Conservation (phyloP, 2,329 filamentous ascomycete genomes). For the Neophaeococcomyces mojaviensis region DNA sequence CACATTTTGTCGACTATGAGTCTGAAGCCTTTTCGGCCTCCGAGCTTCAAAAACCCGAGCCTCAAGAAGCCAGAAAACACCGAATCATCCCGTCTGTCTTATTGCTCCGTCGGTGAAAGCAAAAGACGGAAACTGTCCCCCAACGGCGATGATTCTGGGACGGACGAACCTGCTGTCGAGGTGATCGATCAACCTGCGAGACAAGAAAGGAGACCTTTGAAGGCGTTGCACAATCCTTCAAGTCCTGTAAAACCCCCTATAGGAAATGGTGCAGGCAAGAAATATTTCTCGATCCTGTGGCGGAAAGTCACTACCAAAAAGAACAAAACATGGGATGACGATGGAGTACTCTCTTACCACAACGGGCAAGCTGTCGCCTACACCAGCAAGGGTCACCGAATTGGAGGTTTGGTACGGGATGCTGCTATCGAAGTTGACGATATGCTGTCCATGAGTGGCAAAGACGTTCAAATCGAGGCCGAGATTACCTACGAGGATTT, state of each 20-base stretch:
- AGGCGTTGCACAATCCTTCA: slow-evolving; percentile 26
- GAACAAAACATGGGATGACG: slow-evolving; percentile 71
- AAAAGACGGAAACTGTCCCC: slow-evolving; percentile 32
- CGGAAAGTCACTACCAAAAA: slow-evolving; percentile 64
- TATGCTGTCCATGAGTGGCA: slow-evolving; percentile 55
- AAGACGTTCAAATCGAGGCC: slow-evolving; percentile 61
- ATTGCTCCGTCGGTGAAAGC: slow-evolving; percentile 14
- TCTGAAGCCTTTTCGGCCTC: slow-evolving; percentile 41
- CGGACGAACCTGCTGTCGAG: slow-evolving; percentile 1
- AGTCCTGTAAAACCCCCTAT: slow-evolving; percentile 26
- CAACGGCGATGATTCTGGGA: slow-evolving; percentile 9
- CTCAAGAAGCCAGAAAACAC: slow-evolving; percentile 4
- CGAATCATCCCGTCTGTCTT: slow-evolving; percentile 16
- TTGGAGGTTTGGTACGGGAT: slow-evolving; percentile 52
- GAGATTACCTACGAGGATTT: slow-evolving; percentile 55
- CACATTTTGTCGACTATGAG: slow-evolving; percentile 26
- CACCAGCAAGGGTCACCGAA: slow-evolving; percentile 56
- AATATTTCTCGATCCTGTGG: slow-evolving; percentile 35
- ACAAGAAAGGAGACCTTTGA: slow-evolving; percentile 10
- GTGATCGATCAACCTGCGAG: neutral
- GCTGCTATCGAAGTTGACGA: slow-evolving; percentile 54
- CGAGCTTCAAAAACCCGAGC: slow-evolving; percentile 32
- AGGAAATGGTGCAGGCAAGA: slow-evolving; percentile 7
- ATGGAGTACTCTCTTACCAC: slow-evolving; percentile 55
- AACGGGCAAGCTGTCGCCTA: slow-evolving; percentile 54